Evolutionary conservation across 202 grass and related monocot species (phyloP), one percentile per base, ranked within the genome.

Genomic region (Brachypodium distachyon): DNA sequence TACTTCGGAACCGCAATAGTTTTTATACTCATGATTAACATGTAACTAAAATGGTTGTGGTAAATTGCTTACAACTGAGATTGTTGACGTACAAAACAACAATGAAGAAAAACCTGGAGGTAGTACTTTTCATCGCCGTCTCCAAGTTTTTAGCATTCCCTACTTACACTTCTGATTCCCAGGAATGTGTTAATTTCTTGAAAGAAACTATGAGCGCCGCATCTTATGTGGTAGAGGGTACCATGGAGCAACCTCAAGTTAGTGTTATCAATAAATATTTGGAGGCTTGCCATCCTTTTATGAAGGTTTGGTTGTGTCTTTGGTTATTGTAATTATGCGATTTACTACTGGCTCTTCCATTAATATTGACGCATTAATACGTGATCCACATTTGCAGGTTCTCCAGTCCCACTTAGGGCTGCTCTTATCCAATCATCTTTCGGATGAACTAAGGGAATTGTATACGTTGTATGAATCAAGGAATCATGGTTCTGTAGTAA

Each of bases 141-240:
- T 81, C 16, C 43, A 60, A 71, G 16, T 22, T 63, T n/a, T 26
- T 65, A 68, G 56, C 25, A 26, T 66, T 69, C 1, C 32, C 55
- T 70, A 57, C 42, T 42, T 71, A 76, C 41, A 32, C 42, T 66
- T 55, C 14, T 53, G 54, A 33, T 7, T 76, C 56, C 51, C 68
- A 91, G 88, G 86, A 91, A 72, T 91, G 88, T 46, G 19, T 87
- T 81, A 82, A 78, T 71, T 89, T 96, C 38, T 34, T 91, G 64
- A 89, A 96, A 87, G 86, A 82, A 76, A 82, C 55, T 49, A 79
- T 80, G 72, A 41, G 9, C 42, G 65, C 87, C 61, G 33, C 55
- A 61, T 72, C 77, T 70, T 70, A 84, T 87, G 73, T 26, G 21
- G 9, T 86, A 72, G 71, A 88, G 53, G 65, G 26, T 72, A 23